Evolutionary conservation across 345 rosid species (phyloP), one percentile per base, ranked within the genome.

Genomic region (Hibiscus syriacus): DNA sequence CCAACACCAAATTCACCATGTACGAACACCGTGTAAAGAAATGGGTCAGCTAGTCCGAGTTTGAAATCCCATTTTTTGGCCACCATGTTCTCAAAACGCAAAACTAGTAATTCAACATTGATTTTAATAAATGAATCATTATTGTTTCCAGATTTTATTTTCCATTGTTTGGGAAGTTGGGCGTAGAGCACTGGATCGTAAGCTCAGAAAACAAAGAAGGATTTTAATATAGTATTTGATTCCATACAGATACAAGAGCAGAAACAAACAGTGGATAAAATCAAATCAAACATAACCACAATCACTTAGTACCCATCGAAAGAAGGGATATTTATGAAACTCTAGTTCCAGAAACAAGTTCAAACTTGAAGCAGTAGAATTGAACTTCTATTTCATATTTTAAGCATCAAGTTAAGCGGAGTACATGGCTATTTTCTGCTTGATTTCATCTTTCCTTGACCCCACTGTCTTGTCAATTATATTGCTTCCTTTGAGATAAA

Each of bases 381-480:
- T 29, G 13, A 17, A 26, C 17, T 2, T 50, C 5, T 7, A 45
- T 25, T 20, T 64, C 52, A 14, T 19, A 25, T 69, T 39, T 57
- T 71, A 9, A 25, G 67, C 74, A 73, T 56, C 68, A 49, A 5
- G 76, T 67, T 12, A 76, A 50, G 57, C 43, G 9, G 77, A 72
- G 69, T 81, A 84, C 69, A 60, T 64, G 0, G 41, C 68, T 14
- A 82, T 54, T 8, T 65, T 65, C 26, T 50, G 56, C 20, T 64
- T 71, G 73, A 87, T 74, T 12, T 79, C 85, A 2, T 82, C 83
- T 61, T 77, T 85, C 69, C 4, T 77, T 0, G 90, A 87, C 49
- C 92, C 95, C 46, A 87, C 82, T 4, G 86, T 71, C 80, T 73
- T 87, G 60, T 84, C 94, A 69, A 87, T 48, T 10, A 69, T 48